Evolutionary conservation across 805 yeast genomes (phyloP), one percentile per base, ranked within the genome.

Genomic region (Myxozyma nipponensis): DNA sequence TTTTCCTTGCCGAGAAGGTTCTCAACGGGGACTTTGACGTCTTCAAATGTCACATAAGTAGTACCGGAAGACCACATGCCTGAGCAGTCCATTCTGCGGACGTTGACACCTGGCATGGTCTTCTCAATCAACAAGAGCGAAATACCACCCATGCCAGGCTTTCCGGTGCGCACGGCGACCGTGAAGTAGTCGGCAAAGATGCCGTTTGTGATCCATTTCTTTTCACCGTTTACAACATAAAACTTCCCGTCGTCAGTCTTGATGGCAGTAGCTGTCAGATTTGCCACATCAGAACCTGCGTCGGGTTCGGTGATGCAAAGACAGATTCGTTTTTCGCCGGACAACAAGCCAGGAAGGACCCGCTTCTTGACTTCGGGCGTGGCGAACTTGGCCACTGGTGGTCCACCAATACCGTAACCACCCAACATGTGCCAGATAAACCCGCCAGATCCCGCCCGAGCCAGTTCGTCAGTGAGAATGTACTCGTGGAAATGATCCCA

Each of bases 181-280:
- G 74, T 69, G 60, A 71, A 71, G 63, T 70, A 71, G 60, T 71
- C 75, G 24, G 72, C 55, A 62, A 68, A 69, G 42, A 69, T 60
- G 36, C 75, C 75, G 56, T 72, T 72, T 46, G 75, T 72, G 65
- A 71, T 71, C 75, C 75, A 71, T 60, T 71, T 72, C 64, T 71
- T 71, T 47, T 69, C 69, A 35, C 75, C 75, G 54, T 64, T 70
- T 45, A 71, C 69, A 38, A 68, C 58, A 57, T 58, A 71, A 59
- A 61, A 64, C 66, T 69, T 68, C 34, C 74, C 75, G 40, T 70
- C 73, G n/a, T 62, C 63, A 32, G 69, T 60, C 56, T 58, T 57
- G 42, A 50, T 63, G 23, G 75, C 75, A 32, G 69, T 62, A 17
- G 75, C 67, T 24, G 69, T 66, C 44, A 71, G 46, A 46, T 67